Percentiles rank a stretch among this genome's conserved stretches.
Evolutionary conservation across 495 filamentous ascomycete species (phyloP).

Genomic region (Podospora tetraspora): DNA sequence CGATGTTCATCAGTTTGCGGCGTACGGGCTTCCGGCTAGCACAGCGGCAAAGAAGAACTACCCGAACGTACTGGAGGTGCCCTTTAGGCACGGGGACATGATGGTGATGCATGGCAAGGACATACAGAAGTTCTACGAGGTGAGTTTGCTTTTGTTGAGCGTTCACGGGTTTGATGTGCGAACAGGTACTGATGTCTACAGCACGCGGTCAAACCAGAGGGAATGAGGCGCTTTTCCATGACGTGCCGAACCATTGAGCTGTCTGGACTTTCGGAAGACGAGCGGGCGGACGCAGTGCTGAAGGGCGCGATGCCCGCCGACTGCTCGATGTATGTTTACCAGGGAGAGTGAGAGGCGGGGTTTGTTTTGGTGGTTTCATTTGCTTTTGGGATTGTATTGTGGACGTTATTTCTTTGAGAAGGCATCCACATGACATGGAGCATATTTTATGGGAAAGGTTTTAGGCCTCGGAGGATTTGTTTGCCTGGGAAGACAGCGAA

Average conservation of each 20-base stretch:
- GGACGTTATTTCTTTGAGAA: neutral
- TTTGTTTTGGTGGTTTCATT: neutral
- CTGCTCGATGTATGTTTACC: conserved; percentile 21
- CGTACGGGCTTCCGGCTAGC: conserved; percentile 23
- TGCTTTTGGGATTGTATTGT: neutral
- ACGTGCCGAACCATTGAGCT: conserved; percentile 52
- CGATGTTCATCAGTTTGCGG: conserved; percentile 35
- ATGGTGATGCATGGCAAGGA: conserved; percentile 73
- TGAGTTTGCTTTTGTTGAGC: conserved; percentile 30
- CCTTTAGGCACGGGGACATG: conserved; percentile 70
- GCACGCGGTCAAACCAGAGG: conserved; percentile 56
- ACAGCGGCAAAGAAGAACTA: conserved; percentile 18
- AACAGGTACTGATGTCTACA: conserved; percentile 26
- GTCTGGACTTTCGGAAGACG: conserved; percentile 31
- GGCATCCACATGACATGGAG: neutral
- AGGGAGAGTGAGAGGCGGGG: conserved; percentile 13
- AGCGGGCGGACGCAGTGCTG: conserved; percentile 22
- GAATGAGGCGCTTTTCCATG: conserved; percentile 61
- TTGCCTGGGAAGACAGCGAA: neutral
- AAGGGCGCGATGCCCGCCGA: conserved; percentile 35
- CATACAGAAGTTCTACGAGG: conserved; percentile 71
- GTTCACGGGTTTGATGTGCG: neutral
- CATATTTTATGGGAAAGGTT: neutral
- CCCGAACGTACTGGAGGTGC: conserved; percentile 33
- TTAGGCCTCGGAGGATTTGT: neutral